Base-by-base conservation (phyloP, 352 stramenopile species). In the Phytophthora agathidicida region DNA sequence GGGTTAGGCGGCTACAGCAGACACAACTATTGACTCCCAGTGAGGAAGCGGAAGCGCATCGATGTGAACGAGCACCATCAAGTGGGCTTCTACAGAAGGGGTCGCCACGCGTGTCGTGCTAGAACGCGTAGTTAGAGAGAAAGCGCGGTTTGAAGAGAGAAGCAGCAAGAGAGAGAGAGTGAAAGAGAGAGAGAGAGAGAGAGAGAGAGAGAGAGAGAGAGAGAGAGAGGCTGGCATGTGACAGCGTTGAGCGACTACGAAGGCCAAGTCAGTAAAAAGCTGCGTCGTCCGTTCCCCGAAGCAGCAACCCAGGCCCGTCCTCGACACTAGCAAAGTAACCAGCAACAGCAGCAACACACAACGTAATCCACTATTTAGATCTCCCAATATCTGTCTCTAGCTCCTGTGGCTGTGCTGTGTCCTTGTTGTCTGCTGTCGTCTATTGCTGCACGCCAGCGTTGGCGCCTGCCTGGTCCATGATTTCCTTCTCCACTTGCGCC, bases 401-500 rank as follows among this genome's bases (percentile, higher is more conserved):
- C 13, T 33, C 8, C 16, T 16, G 23, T 49, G 5, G 47, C 37
- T 57, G 13, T 26, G 19, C n/a, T 23, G 5, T 48, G 39, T 44
- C 39, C 17, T 52, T 51, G 2, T n/a, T 38, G 31, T 22, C 16
- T 42, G 17, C 20, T 43, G 31, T 33, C 33, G 51, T 82, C 43
- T 70, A 68, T 52, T 66, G 67, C 65, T 80, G 76, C 62, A 73
- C 61, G 17, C 68, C 72, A 9, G 70, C 77, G 36, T 75, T 69
- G 23, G 78, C 72, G 23, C 57, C 76, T 8, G 84, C 84, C 67
- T 86, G 68, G 32, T 84, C 79, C 76, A 93, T 89, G 59, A 96
- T 92, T 43, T 94, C 83, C 75, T 98, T 90, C 77, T 98, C 97
- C 14, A 98, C 92, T 64, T 97, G 89, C 64, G 98, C 91, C 73